Evolutionary conservation across 2,329 filamentous ascomycete genomes (phyloP), one percentile per base, ranked within the genome.

Genomic region (Anisogramma anomala): DNA sequence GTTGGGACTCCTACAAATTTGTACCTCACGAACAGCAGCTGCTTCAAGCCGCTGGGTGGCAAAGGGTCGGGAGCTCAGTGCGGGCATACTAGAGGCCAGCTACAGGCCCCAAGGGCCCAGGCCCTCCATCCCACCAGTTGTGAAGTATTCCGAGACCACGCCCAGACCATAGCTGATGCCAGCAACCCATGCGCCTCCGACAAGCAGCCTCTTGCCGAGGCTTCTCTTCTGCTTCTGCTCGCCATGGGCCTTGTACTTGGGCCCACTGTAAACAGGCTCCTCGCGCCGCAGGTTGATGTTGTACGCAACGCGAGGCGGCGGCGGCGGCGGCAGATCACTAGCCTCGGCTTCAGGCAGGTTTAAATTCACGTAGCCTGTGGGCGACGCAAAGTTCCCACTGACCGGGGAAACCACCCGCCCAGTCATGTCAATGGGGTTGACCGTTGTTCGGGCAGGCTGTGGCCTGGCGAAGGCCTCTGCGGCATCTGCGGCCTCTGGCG

Each of bases 351-450:
- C 55, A 33, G 48, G 53, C 27, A 55, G 62, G 32, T 58, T 45
- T 46, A 78, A 73, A 48, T 78, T 79, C 32, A 81, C 71, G 51
- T 77, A 82, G 0, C 76, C 77, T 1, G 77, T 81, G 1, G 77
- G 77, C 25, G 72, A 77, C 14, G 75, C 74, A 53, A 77, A 81
- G 39, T 71, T 70, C 4, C 73, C 74, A 4, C 72, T 70, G 6
- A 64, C 61, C 2, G 64, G 58, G 3, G 58, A 54, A 9, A 63
- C 59, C 4, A 57, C 51, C 3, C 57, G 61, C 34, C 67, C 65
- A 53, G 67, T 71, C 64, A 70, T 67, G 51, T 74, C 70, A 39
- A 82, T 75, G 0, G 78, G 76, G 50, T 81, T 81, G 48, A 75
- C 54, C 11, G 52, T 48, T 19, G 44, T 26, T 17, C 36, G 15